A percentile compares a stretch with the other conserved stretches of the same genome.
Evolutionary conservation across 805 yeast species (phyloP).

Genomic region (Huiozyma sinensis): DNA sequence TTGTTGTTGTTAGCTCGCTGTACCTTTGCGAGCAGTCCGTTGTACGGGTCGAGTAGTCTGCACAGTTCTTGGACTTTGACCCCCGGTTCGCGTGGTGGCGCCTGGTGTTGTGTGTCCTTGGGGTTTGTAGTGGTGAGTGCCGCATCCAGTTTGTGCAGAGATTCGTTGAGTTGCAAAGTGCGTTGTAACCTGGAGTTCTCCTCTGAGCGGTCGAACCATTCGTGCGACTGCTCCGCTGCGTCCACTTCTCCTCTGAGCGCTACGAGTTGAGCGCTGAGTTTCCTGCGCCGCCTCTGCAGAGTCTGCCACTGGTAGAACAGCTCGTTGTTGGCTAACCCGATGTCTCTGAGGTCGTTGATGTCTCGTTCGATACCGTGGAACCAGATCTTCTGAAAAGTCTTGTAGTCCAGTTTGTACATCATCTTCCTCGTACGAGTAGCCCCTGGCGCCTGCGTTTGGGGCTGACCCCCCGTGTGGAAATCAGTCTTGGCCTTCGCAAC

Average conservation of each 20-base stretch:
- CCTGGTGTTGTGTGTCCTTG: neutral
- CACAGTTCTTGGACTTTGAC: neutral
- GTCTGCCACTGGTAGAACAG: conserved; percentile 4
- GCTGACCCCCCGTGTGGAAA: conserved; percentile 10
- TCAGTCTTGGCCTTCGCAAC: conserved; percentile 13
- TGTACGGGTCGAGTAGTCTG: neutral
- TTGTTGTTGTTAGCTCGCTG: neutral
- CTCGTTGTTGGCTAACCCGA: conserved; percentile 24
- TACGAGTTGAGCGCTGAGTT: neutral
- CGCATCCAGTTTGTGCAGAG: neutral
- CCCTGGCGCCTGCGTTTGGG: conserved; percentile 3
- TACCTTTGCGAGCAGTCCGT: neutral
- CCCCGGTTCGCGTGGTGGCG: neutral
- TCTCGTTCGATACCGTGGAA: conserved; percentile 14
- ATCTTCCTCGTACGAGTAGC: conserved; percentile 7
- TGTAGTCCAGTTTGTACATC: conserved; percentile 20
- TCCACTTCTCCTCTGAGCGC: neutral
- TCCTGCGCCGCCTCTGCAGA: neutral
- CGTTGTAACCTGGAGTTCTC: neutral
- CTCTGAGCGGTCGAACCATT: neutral
- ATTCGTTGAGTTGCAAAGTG: neutral
- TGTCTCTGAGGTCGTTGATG: conserved; percentile 22
- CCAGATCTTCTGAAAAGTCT: conserved; percentile 13
- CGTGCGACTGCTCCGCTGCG: neutral
- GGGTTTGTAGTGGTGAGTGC: neutral